A percentile compares a stretch with the other conserved stretches of the same genome.
Evolutionary conservation across 208 protist species (phyloP).

Genomic region (Leptomonas seymouri): DNA sequence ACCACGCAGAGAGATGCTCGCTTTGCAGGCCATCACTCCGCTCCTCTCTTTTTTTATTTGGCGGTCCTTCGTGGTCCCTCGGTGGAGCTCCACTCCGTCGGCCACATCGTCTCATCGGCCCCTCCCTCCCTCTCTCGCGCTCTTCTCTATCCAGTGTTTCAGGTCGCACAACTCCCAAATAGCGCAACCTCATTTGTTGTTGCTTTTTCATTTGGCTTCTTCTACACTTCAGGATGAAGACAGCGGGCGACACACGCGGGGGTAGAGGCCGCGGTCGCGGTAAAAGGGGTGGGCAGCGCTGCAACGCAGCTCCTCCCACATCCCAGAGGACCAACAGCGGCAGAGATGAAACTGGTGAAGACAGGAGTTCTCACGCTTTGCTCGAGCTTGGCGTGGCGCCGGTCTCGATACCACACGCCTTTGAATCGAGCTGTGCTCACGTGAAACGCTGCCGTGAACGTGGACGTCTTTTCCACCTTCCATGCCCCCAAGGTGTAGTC

Average conservation of each 20-base stretch:
- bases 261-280: background rate
- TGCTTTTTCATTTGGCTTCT: no score
- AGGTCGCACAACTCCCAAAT: no score
- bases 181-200: no score
- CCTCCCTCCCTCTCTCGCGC: background rate
- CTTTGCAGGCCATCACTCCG: no score
- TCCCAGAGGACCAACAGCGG: background rate
- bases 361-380: background rate
- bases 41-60: no score
- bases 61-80: no score
- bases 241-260: background rate
- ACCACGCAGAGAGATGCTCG: no score
- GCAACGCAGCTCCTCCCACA: background rate
- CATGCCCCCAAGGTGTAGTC: background rate
- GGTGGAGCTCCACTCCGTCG: no score
- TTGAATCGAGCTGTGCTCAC: constrained; percentile 19
- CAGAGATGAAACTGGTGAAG: background rate
- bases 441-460: constrained; percentile 29
- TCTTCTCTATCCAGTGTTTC: no score
- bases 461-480: constrained; percentile 32
- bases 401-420: constrained; percentile 27
- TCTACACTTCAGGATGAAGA: background rate
- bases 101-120: no score
- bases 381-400: constrained; percentile 14
- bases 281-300: background rate